Evolutionary conservation across 805 yeast genomes (phyloP), one percentile per base, ranked within the genome.

Genomic region (Hanseniaspora thailandica): DNA sequence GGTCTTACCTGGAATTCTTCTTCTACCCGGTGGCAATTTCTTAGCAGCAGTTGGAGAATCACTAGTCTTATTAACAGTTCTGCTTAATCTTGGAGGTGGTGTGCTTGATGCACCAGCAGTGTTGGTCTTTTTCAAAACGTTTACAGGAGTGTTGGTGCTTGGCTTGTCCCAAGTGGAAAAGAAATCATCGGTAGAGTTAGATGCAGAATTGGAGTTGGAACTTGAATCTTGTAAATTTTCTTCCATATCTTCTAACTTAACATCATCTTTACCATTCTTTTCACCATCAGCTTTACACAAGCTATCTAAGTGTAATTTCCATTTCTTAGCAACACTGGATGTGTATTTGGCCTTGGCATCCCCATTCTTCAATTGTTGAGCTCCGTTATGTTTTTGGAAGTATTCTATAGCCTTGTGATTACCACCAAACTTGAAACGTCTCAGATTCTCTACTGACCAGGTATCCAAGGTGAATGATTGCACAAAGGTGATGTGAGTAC

Each of bases 401-500:
- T 77, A 93, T 55, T 86, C 96, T 57, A 82, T 81, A 45, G 96
- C 95, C 49, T 75, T 76, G 62, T 82, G 82, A 67, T 93, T 93
- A 26, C 97, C 98, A 59, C 97, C 97, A 56, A 85, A 80, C 66
- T 89, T 87, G 78, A 93, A 87, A 66, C 86, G 79, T 62, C 98
- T 80, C 64, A 93, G 74, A 68, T 93, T 96, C 62, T 78, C 81
- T 62, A 88, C 77, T 40, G 89, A 82, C 98, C 98, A 93, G 66
- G 87, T 85, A 69, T 93, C 98, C 71, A 93, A 75, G 59, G 82
- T 85, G 28, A 93, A 79, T 28, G 96, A 86, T 66, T 88, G 86
- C 55, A 93, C 97, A 72, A 93, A 93, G 36, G 97, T 80, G 62
- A 93, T 82, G 67, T 93, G 98, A 36, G 89, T 97, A 56, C 98